A percentile compares a stretch with the other conserved stretches of the same genome.
These are phyloP conservation scores for Torulaspora quercuum DNA, from an alignment of 805 yeast genomes.

Conservation along the genomic window DNA sequence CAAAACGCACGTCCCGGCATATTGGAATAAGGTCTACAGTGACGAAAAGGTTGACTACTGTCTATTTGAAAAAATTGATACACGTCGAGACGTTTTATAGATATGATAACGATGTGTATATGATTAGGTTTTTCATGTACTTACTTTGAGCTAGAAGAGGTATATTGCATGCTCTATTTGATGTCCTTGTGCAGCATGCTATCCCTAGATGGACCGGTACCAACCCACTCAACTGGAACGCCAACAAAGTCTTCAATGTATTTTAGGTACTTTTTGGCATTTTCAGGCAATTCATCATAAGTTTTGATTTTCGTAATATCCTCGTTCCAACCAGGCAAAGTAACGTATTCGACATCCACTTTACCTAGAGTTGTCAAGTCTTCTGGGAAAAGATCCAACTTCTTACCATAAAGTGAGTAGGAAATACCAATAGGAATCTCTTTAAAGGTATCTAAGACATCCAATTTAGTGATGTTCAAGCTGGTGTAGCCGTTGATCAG, in stretches of 20 bases:
- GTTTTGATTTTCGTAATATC: conserved; percentile 70
- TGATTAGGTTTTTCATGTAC: conserved; percentile 2
- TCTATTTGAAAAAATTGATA: conserved; percentile 34
- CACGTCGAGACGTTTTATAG: conserved; percentile 1
- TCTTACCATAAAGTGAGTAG: conserved; percentile 76
- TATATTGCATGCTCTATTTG: conserved; percentile 4
- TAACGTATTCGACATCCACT: conserved; percentile 87
- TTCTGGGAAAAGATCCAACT: conserved; percentile 82
- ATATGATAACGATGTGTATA: too few relatives aligned
- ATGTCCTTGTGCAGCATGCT: conserved; percentile 69
- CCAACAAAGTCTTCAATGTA: conserved; percentile 81
- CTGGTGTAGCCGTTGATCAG: conserved; percentile 93
- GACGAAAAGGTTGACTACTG: conserved; percentile 53
- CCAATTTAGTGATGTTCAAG: conserved; percentile 91
- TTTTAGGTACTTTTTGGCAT: conserved; percentile 78
- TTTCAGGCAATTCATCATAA: conserved; percentile 79
- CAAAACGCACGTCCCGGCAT: conserved; percentile 12
- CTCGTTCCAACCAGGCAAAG: conserved; percentile 91
- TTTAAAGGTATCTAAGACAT: conserved; percentile 85
- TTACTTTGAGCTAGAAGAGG: neutral
- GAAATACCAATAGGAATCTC: conserved; percentile 86
- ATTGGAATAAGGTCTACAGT: conserved; percentile 28
- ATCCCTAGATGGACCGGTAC: conserved; percentile 97
- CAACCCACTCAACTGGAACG: conserved; percentile 93
- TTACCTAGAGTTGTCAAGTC: conserved; percentile 77